phyloP scores from a whole-genome alignment of 202 grass and related monocot genomes.

The Eragrostis tef region DNA sequence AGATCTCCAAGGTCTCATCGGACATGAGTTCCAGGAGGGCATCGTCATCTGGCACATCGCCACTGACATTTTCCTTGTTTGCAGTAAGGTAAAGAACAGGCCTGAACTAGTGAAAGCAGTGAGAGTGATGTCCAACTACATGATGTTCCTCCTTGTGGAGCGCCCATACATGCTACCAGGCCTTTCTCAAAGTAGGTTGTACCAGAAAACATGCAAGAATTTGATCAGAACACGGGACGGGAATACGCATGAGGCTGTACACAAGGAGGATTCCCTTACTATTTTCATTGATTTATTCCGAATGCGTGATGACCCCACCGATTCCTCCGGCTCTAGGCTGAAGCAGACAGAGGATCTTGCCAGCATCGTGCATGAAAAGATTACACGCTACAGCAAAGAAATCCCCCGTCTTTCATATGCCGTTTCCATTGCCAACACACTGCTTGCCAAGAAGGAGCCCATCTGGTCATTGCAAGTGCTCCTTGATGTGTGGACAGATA shows the following conservation, averaged over 20 bases:
- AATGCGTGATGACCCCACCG: not conserved
- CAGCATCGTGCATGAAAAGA: not conserved
- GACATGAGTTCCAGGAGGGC: constrained; percentile 64
- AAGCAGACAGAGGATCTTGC: not conserved
- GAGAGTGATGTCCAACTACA: constrained; percentile 29
- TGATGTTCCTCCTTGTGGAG: constrained; percentile 35
- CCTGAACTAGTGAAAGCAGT: not conserved
- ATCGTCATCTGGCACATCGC: constrained; percentile 63
- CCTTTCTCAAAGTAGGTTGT: constrained; percentile 5
- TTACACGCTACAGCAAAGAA: not conserved
- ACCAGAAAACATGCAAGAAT: not conserved
- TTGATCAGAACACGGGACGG: not conserved
- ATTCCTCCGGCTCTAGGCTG: not conserved
- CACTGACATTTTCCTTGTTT: constrained; percentile 49
- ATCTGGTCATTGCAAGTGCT: not conserved
- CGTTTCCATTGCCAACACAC: not conserved
- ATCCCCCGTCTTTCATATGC: not conserved
- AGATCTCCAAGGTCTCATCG: too few species aligned
- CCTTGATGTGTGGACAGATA: constrained; percentile 20
- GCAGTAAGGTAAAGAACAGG: too few species aligned
- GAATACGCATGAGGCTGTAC: too few species aligned
- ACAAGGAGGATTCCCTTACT: rapidly evolving
- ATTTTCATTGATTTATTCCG: not conserved
- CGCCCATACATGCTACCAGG: constrained; percentile 41
- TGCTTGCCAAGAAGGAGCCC: not conserved